These are phyloP conservation scores for Epichloe aotearoae DNA, from an alignment of 2,329 filamentous ascomycete genomes.

Conservation along the genomic window DNA sequence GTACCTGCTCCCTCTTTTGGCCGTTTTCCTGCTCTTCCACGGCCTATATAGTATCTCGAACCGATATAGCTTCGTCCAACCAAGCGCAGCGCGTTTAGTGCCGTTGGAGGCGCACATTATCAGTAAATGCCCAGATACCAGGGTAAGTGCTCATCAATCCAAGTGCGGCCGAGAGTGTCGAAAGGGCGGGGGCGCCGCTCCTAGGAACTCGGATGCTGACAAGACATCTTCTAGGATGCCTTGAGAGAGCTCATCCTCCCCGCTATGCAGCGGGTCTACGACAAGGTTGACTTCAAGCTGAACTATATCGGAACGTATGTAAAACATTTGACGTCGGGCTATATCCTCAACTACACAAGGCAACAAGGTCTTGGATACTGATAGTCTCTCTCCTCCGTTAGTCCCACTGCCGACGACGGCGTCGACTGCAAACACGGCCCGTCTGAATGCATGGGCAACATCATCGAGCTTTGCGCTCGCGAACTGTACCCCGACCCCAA, in stretches of 20 bases:
- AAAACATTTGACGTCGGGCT: neutral
- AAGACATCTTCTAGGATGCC: conserved; percentile 42
- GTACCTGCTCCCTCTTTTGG: conserved; percentile 2
- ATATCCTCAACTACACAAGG: too few relatives aligned
- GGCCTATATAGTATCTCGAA: neutral
- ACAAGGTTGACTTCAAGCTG: conserved; percentile 82
- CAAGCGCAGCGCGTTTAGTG: conserved; percentile 32
- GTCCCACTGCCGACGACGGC: conserved; percentile 61
- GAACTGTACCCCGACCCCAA: conserved; percentile 74
- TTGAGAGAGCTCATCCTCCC: conserved; percentile 70
- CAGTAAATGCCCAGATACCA: conserved; percentile 90
- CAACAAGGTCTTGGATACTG: too few relatives aligned
- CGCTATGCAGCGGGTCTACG: conserved; percentile 65
- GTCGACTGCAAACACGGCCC: conserved; percentile 84
- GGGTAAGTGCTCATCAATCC: conserved; percentile 23
- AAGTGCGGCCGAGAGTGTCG: neutral
- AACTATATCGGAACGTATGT: conserved; percentile 75
- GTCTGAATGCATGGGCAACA: conserved; percentile 82
- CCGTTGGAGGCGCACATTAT: conserved; percentile 92
- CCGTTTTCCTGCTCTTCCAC: neutral
- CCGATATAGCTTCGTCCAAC: neutral
- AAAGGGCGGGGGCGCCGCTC: neutral
- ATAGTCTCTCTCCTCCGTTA: conserved; percentile 19
- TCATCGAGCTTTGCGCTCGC: conserved; percentile 82
- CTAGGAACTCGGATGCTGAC: neutral